Evolutionary conservation across 2,329 filamentous ascomycete genomes (phyloP), one percentile per base, ranked within the genome.

Genomic region (Nothopassalora personata): DNA sequence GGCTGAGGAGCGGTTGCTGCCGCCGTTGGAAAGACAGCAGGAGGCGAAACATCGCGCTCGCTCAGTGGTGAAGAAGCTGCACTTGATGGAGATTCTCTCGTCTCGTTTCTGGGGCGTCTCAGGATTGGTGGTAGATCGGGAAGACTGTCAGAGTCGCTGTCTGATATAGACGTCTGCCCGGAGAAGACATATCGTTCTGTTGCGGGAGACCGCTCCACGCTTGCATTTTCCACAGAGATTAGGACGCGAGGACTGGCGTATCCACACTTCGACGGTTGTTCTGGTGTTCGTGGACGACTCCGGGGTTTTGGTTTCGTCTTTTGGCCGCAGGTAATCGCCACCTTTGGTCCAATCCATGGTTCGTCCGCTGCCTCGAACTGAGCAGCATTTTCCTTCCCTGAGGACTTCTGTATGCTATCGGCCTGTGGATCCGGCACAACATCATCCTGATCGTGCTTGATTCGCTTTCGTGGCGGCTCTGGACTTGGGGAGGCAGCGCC

Each of bases 11-110:
- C 15, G 15, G n/a, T 13, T 15, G 6, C 15, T 13, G 15, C 18
- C 57, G 52, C 15, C 28, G 43, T 18, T 45, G 13, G 19, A 33
- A 55, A 53, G 34, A 49, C 57, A 27, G 54, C 13, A 45, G 61
- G 60, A 27, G 66, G 67, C 7, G 66, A 66, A n/a, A 63, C 58
- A 5, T 66, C 64, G 31, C 60, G 64, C 48, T 70, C 66, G 53
- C 65, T 70, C 4, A 69, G 61, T 10, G 68, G 66, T 30, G 69
- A 69, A 18, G 67, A 69, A 34, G 50, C n/a, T 3, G 30, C 9
- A 18, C 50, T 39, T 11, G n/a, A 36, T n/a, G 18, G 54, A 58
- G 8, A 50, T 18, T 19, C 18, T 48, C 7, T 39, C 18, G 13
- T 50, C 28, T 43, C 30, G 31, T 19, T 45, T 45, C 19, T 48